phyloP scores from a whole-genome alignment of 208 protist genomes.

The Leishmania braziliensis region DNA sequence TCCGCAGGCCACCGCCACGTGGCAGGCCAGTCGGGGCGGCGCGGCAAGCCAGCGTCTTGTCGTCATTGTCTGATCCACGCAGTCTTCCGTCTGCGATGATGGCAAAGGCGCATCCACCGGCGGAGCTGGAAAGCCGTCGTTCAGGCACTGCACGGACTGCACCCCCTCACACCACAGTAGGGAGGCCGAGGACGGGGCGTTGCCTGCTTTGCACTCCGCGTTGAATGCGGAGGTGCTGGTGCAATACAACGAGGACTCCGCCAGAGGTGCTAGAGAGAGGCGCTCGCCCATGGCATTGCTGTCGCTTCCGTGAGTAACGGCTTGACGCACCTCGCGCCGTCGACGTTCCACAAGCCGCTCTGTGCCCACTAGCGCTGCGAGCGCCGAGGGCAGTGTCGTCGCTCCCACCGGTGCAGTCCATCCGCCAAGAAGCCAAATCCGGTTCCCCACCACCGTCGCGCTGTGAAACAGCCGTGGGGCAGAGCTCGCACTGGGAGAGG shows the following conservation, averaged over 20 bases:
- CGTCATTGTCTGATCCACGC: neutral
- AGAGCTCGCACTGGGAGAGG: neutral
- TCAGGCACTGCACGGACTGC: conserved; percentile 18
- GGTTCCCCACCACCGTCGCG: conserved; percentile 18
- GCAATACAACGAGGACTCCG: neutral
- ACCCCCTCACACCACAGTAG: conserved; percentile 26
- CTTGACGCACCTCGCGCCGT: conserved; percentile 23
- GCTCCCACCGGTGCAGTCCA: neutral
- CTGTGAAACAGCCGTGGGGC: conserved; percentile 26
- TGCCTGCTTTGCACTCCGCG: neutral
- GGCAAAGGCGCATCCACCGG: conserved; percentile 11
- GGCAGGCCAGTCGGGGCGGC: conserved; percentile 47
- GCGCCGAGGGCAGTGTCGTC: neutral
- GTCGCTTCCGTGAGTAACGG: neutral
- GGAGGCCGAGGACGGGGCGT: neutral
- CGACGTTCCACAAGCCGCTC: conserved; percentile 27
- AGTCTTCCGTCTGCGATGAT: neutral
- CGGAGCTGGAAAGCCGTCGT: conserved; percentile 21
- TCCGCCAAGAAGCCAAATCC: conserved; percentile 32
- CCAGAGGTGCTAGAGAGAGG: neutral
- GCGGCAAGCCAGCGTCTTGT: neutral
- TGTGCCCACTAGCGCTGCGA: neutral
- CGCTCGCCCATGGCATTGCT: neutral
- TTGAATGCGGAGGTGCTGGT: neutral
- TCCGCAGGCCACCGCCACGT: conserved; percentile 46